Base-by-base conservation (phyloP, 768 basidiomycete genomes). In the Arthromyces matolae region DNA sequence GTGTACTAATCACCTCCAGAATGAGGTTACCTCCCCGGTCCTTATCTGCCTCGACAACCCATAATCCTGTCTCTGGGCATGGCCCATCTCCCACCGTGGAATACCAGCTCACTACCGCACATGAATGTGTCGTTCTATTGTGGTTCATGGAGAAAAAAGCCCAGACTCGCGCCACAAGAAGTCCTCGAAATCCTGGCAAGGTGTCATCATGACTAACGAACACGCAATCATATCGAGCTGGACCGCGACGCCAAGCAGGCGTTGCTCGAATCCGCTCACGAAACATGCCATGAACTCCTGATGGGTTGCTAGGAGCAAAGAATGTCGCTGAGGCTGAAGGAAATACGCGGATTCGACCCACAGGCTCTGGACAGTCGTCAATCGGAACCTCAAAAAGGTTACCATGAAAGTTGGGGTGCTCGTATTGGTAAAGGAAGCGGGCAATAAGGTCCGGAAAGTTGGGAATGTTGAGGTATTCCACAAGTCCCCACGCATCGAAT, bases 41-140 rank as follows among this genome's bases (percentile, higher is more conserved):
- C 14, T 34, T 32, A 20, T 68, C 62, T 1, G 50, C 53, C 35
- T 59, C 43, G 0, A 70, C 62, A 0, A 54, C 50, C 66, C 65
- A 68, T 66, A 70, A 65, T 1, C 68, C 64, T 3, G 66, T 69
- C 14, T 58, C 56, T 0, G 41, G 29, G 46, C 68, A 66, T 5
- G 43, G 55, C 9, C 36, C 25, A n/a, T 60, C 47, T 6, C 47
- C 41, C 4, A 47, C 48, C 2, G 32, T 31, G 2, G 51, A 14
- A 35, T 60, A 63, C 68, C 67, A 68, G 19, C 49, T 58, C 3
- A 70, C 61, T 8, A 70, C 53, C 1, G 66, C 63, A 55, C 66
- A 70, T 0, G 39, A 28, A 22, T 43, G 49, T 1, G 36, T 8
- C 3, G 16, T 37, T 1, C 40, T 22, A 1, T 44, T 19, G 45